phyloP scores from a whole-genome alignment of 1,139 yeast genomes.

The Zygoascus hellenicus region DNA sequence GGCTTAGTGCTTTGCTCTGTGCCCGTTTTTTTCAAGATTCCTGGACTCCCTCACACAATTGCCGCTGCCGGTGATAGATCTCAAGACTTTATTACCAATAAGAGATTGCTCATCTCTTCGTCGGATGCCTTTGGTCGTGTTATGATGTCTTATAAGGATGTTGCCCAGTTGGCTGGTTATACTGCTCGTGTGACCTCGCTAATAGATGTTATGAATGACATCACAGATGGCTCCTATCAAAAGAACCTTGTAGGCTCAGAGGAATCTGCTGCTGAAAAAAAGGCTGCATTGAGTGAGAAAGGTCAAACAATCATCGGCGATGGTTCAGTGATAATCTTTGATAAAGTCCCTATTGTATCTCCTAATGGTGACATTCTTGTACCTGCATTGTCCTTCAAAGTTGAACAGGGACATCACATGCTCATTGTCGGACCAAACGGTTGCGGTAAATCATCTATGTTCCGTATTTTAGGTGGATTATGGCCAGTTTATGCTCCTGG shows the following conservation, averaged over 20 bases:
- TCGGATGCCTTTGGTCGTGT: slow-evolving; percentile 86
- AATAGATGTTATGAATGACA: slow-evolving; percentile 55
- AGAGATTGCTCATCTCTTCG: slow-evolving; percentile 77
- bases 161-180: slow-evolving; percentile 82
- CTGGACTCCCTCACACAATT: slow-evolving; percentile 21
- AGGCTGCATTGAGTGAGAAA: slow-evolving; percentile 18
- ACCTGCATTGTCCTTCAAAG: slow-evolving; percentile 58
- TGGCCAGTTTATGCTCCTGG: slow-evolving; percentile 69
- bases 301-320: slow-evolving; percentile 34
- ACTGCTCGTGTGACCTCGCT: slow-evolving; percentile 70
- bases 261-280: slow-evolving; percentile 17
- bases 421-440: slow-evolving; percentile 95
- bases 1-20: slow-evolving; percentile 84
- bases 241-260: slow-evolving; percentile 27
- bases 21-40: slow-evolving; percentile 73
- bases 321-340: slow-evolving; percentile 62
- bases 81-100: slow-evolving; percentile 75
- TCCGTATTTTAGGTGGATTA: slow-evolving; percentile 83
- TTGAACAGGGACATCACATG: slow-evolving; percentile 77
- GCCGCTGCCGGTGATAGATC: slow-evolving; percentile 31
- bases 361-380: slow-evolving; percentile 79
- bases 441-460: slow-evolving; percentile 88
- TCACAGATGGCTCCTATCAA: slow-evolving; percentile 37
- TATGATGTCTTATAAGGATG: slow-evolving; percentile 76
- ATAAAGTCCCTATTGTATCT: slow-evolving; percentile 70